phyloP scores from a whole-genome alignment of 306 rosid species.

The Potentilla sterilis region DNA sequence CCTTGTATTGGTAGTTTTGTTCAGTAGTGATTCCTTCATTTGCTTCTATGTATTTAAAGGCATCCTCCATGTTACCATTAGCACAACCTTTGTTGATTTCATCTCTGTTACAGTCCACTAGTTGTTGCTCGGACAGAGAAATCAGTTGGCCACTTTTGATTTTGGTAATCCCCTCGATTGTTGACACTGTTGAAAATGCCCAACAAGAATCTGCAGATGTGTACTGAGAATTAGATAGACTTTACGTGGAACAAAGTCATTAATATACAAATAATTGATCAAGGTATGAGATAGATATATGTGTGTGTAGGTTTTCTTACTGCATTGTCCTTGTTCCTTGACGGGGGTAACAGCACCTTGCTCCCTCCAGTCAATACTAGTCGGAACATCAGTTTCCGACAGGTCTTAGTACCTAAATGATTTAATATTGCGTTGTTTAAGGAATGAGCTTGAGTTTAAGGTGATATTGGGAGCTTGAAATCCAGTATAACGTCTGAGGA shows the following conservation, averaged over 20 bases:
- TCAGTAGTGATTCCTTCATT: constrained; percentile 24
- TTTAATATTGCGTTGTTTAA: background rate
- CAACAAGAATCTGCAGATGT: constrained; percentile 17
- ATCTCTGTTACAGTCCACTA: constrained; percentile 25
- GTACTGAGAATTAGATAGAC: background rate
- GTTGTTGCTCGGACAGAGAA: constrained; percentile 39
- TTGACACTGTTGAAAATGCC: constrained; percentile 13
- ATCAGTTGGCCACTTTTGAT: constrained; percentile 17
- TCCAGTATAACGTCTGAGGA: constrained; percentile 18
- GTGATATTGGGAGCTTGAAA: constrained; percentile 9
- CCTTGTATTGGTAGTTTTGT: constrained; percentile 24
- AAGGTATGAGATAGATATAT: background rate
- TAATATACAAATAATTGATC: background rate
- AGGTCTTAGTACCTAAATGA: constrained; percentile 33
- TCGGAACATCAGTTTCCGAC: constrained; percentile 17
- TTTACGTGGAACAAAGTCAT: background rate
- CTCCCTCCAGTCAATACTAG: constrained; percentile 33
- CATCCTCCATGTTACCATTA: background rate
- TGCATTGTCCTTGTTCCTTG: constrained; percentile 7
- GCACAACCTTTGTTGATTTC: constrained; percentile 5
- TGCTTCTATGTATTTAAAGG: constrained; percentile 20
- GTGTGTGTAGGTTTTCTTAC: background rate
- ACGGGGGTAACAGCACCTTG: constrained; percentile 41
- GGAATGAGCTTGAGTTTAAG: background rate
- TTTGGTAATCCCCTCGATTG: constrained; percentile 18